Evolutionary conservation across 768 basidiomycete species (phyloP).

Genomic region (Chalciporus chontae): DNA sequence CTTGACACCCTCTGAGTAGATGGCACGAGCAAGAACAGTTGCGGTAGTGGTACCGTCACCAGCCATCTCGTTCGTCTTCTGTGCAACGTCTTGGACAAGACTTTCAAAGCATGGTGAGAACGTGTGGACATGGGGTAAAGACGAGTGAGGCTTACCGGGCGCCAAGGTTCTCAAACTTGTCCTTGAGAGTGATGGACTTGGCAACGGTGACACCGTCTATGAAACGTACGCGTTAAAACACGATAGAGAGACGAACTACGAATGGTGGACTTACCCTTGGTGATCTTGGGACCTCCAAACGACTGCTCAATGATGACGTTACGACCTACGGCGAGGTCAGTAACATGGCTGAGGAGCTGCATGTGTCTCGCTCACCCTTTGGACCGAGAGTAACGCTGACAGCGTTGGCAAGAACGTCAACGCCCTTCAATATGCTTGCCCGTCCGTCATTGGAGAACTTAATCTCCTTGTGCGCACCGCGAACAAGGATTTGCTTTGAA

Average conservation of each 20-base stretch:
- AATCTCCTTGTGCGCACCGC: conserved; percentile 93
- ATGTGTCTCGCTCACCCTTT: conserved; percentile 60
- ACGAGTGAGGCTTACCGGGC: conserved; percentile 65
- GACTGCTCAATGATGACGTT: conserved; percentile 98
- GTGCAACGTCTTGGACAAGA: conserved; percentile 92
- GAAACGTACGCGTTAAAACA: conserved; percentile 6
- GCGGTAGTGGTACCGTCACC: conserved; percentile 99
- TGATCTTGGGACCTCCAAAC: conserved; percentile 90
- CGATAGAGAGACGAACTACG: neutral
- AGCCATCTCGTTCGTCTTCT: conserved; percentile 95
- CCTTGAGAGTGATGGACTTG: conserved; percentile 89
- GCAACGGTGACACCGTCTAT: conserved; percentile 97
- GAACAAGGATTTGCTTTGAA: conserved; percentile 50
- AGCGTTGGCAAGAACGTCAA: conserved; percentile 95
- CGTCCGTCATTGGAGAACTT: conserved; percentile 95
- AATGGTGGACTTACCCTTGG: conserved; percentile 63
- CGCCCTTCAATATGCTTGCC: conserved; percentile 90
- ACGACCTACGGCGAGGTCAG: conserved; percentile 52
- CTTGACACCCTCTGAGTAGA: conserved; percentile 98
- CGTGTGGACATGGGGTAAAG: neutral
- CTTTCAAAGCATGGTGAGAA: conserved; percentile 35
- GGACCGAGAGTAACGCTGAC: conserved; percentile 96
- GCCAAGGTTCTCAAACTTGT: conserved; percentile 99
- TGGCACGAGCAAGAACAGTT: conserved; percentile 93
- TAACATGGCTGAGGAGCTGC: neutral